Conservation (phyloP, 108 stramenopile genomes). For the Cyclotella atomus region DNA sequence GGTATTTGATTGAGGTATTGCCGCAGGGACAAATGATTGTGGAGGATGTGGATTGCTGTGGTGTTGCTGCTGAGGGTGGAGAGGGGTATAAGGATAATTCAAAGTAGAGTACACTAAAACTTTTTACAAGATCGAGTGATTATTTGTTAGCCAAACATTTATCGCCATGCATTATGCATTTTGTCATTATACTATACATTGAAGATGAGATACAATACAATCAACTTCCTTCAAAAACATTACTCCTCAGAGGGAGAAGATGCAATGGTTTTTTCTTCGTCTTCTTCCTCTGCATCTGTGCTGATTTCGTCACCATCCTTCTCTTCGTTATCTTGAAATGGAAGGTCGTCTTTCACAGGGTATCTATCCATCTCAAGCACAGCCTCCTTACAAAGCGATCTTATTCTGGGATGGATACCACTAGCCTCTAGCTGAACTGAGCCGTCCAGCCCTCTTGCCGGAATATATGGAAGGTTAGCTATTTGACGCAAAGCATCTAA, state of each 20-base stretch:
- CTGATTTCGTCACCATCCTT: not conserved
- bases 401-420: constrained; percentile 73
- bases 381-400: constrained; percentile 71
- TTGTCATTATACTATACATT: too few species aligned
- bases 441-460: constrained; percentile 58
- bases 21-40: constrained; percentile 54
- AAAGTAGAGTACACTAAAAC: constrained; percentile 50
- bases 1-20: constrained; percentile 54
- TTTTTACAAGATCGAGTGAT: too few species aligned
- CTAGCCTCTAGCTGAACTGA: constrained; percentile 43
- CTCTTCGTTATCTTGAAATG: constrained; percentile 59
- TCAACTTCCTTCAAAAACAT: too few species aligned
- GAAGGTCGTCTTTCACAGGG: constrained; percentile 83
- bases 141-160: too few species aligned
- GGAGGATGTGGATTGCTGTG: constrained; percentile 64
- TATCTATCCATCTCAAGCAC: constrained; percentile 75
- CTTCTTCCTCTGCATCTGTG: not conserved
- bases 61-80: constrained; percentile 60
- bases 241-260: too few species aligned
- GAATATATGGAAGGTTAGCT: constrained; percentile 64
- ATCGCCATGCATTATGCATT: too few species aligned
- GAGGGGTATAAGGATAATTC: constrained; percentile 73
- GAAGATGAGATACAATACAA: too few species aligned
- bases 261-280: not conserved
- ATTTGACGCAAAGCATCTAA: constrained; percentile 83